Evolutionary conservation across 2,329 filamentous ascomycete genomes (phyloP).

Genomic region (Pyricularia sp.): DNA sequence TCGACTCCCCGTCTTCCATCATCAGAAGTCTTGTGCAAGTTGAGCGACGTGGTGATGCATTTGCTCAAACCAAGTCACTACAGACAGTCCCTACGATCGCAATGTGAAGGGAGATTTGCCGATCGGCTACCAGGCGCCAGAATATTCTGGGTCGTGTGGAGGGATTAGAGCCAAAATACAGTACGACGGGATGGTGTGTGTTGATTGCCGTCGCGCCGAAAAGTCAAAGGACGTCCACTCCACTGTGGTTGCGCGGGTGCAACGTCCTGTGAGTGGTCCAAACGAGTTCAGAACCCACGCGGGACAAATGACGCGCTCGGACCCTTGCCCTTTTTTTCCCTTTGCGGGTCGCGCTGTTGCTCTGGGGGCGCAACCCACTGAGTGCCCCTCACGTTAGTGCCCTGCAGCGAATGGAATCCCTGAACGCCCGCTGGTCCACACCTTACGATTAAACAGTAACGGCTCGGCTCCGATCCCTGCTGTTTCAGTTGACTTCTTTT

Average conservation of each 20-base stretch:
- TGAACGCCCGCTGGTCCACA: not conserved
- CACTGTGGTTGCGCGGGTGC: not conserved
- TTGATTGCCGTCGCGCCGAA: not conserved
- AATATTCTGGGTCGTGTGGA: not conserved
- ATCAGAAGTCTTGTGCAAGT: not conserved
- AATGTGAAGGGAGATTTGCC: not conserved
- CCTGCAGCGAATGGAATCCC: not conserved
- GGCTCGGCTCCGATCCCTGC: not conserved
- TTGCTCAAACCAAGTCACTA: not conserved
- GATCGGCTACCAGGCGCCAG: not conserved
- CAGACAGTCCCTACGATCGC: not conserved
- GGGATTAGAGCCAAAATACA: not conserved
- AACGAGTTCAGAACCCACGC: not conserved
- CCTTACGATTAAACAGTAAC: not conserved
- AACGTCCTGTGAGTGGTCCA: not conserved
- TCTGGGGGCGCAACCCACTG: not conserved
- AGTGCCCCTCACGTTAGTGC: not conserved
- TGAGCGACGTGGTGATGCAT: slow-evolving; percentile 2
- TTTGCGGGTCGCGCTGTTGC: not conserved
- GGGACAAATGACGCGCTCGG: not conserved
- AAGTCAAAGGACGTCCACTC: not conserved
- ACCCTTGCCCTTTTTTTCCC: not conserved
- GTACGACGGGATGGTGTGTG: not conserved
- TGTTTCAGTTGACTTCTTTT: not conserved
- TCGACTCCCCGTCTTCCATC: slow-evolving; percentile 20